phyloP scores from a whole-genome alignment of 805 yeast species.

The Henningerozyma blattae region DNA sequence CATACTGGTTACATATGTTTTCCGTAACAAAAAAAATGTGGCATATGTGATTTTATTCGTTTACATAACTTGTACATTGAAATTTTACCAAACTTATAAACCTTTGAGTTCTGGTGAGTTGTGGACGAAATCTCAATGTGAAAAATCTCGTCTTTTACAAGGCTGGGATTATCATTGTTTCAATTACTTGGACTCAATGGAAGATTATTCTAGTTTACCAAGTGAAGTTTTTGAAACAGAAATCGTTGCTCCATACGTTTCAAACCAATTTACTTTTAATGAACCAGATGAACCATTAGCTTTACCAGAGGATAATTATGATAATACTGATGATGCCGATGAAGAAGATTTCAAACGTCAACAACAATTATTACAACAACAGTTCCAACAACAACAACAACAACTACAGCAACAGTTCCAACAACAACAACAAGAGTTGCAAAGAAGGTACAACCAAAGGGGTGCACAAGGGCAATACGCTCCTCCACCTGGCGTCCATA shows the following conservation, averaged over 20 bases:
- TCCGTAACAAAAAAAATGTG: constrained; percentile 30
- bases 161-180: constrained; percentile 89
- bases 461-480: not conserved
- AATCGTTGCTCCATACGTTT: no score
- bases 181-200: constrained; percentile 29
- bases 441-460: not conserved
- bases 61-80: constrained; percentile 38
- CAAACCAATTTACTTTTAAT: no score
- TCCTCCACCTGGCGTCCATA: no score
- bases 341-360: not conserved
- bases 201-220: constrained; percentile 13
- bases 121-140: constrained; percentile 69
- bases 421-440: not conserved
- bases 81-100: constrained; percentile 48
- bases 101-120: constrained; percentile 68
- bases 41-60: constrained; percentile 35
- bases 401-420: not conserved
- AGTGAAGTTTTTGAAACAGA: not conserved
- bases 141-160: constrained; percentile 40
- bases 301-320: no score
- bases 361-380: not conserved
- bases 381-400: not conserved
- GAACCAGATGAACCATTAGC: no score
- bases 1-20: constrained; percentile 33
- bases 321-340: not conserved